Base-by-base conservation (phyloP, 257 asterid species). In the Forsythia suspensa region DNA sequence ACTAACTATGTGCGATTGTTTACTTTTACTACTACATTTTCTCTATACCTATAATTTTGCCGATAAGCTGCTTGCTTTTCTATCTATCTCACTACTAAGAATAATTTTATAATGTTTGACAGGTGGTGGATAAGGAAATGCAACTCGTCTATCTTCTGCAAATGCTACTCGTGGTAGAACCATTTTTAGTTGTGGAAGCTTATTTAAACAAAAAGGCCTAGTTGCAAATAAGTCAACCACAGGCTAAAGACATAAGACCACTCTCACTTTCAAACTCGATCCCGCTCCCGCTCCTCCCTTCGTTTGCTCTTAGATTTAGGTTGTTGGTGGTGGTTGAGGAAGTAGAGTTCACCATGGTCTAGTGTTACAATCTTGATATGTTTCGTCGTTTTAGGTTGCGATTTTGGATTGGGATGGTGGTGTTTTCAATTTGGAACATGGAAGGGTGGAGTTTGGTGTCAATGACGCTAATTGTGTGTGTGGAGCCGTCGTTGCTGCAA, bases 51-150 rank as follows among this genome's bases (percentile, higher is more conserved):
- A 42, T 63, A 24, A 15, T 42, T 20, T 75, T 59, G 8, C n/a
- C 39, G 6, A 34, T 75, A 3, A 65, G 29, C 59, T 55, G 75
- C 43, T 76, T 59, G 1, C 43, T 38, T 42, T 18, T 37, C 20
- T 43, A 15, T 29, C 61, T 15, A 24, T 51, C 4, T 38, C 13
- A 43, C 55, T 11, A 51, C 59, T 51, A 11, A 72, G 57, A 36
- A 41, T 81, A 55, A 52, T 75, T 13, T 43, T 41, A 52, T 16
- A 69, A 70, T 84, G 51, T 77, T 75, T 5, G 77, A 57, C 87
- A 93, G 97, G 97, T 77, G 91, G 86, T 76, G 98, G 91, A 59
- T 97, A 89, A 71, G 88, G 90, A 74, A 87, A 79, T 79, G 85
- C 87, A n/a, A 74, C 83, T 68, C 91, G 87, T 48, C 85, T 87